Conservation (phyloP, 306 rosid genomes). For the Potentilla sterilis region DNA sequence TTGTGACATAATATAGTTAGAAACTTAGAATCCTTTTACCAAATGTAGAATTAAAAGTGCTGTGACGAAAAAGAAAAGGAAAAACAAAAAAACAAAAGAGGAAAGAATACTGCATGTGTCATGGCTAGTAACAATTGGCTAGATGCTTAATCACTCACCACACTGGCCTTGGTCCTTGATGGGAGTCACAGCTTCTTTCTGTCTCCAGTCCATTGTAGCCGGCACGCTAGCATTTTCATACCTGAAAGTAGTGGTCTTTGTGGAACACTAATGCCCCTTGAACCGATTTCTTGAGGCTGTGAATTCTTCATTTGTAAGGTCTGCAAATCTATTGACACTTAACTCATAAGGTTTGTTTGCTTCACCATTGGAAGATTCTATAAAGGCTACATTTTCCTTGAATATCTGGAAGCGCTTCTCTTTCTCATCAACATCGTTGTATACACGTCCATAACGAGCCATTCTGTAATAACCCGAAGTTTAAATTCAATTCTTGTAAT, state of each 20-base stretch:
- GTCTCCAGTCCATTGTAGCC: not conserved
- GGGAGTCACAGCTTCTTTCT: not conserved
- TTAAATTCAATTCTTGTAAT: too few species aligned
- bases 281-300: not conserved
- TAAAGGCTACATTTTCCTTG: not conserved
- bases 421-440: not conserved
- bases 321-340: not conserved
- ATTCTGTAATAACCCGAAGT: too few species aligned
- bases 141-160: not conserved
- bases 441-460: not conserved
- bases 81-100: too few species aligned
- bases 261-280: not conserved
- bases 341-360: not conserved
- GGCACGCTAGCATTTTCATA: not conserved
- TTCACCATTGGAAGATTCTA: not conserved
- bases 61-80: too few species aligned
- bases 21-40: too few species aligned
- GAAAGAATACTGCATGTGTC: too few species aligned
- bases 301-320: not conserved
- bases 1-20: too few species aligned
- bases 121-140: too few species aligned
- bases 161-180: not conserved
- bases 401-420: not conserved
- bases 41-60: too few species aligned
- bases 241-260: not conserved